phyloP scores from a whole-genome alignment of 108 stramenopile genomes.

The Aurantiochytrium sp. region DNA sequence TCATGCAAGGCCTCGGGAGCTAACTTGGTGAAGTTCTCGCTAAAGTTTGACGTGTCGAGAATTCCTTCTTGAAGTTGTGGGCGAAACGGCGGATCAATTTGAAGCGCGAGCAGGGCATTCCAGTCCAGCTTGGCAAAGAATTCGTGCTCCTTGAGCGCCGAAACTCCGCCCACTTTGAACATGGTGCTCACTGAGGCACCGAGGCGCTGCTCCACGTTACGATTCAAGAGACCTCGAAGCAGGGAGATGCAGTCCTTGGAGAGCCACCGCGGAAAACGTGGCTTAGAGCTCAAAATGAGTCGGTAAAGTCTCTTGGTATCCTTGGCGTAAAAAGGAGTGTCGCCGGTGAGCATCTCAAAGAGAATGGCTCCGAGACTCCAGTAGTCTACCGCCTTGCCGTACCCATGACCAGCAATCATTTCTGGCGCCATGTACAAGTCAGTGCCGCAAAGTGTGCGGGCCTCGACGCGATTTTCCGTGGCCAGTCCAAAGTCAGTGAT shows the following conservation, averaged over 20 bases:
- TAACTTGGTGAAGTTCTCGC: constrained; percentile 34
- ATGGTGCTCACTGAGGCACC: constrained; percentile 81
- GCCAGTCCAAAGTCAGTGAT: constrained; percentile 54
- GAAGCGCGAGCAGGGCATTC: constrained; percentile 57
- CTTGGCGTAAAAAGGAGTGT: constrained; percentile 79
- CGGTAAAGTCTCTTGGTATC: constrained; percentile 80
- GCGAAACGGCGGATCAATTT: constrained; percentile 10
- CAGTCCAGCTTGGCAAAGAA: constrained; percentile 83
- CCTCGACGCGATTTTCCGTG: constrained; percentile 28
- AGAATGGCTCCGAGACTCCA: constrained; percentile 85
- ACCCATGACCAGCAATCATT: constrained; percentile 65
- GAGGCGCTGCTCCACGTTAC: constrained; percentile 72
- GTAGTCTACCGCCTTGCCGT: constrained; percentile 92
- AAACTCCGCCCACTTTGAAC: constrained; percentile 93
- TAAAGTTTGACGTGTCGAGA: constrained; percentile 37
- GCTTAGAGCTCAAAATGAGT: constrained; percentile 84
- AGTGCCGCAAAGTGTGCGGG: constrained; percentile 54
- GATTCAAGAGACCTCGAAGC: constrained; percentile 80
- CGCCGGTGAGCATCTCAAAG: constrained; percentile 91
- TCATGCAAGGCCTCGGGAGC: neutral
- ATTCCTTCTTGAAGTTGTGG: neutral
- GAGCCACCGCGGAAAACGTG: constrained; percentile 77
- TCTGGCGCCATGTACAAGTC: constrained; percentile 66
- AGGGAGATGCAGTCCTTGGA: constrained; percentile 67
- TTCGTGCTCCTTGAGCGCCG: constrained; percentile 69